Percentiles rank a stretch among this genome's conserved stretches.
phyloP scores from a whole-genome alignment of 202 grass and related monocot species.

The Digitaria exilis region DNA sequence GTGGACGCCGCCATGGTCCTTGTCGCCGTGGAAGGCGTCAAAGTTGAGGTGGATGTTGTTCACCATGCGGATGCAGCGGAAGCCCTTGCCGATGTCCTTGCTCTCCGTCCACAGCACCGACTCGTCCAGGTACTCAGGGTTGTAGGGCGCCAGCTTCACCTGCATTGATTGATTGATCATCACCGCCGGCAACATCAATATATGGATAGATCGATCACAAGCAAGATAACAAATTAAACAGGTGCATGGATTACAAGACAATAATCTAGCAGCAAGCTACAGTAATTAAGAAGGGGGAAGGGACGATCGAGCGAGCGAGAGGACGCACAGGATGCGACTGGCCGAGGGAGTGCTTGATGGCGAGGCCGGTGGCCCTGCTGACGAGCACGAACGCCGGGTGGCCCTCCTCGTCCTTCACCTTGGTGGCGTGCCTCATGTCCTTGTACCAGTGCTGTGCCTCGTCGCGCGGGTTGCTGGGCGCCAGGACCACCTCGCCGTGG shows the following conservation, averaged over 20 bases:
- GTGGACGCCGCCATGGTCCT: constrained; percentile 65
- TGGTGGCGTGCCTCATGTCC: constrained; percentile 63
- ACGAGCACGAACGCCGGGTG: constrained; percentile 67
- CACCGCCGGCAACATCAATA: no score
- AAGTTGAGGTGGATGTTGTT: constrained; percentile 79
- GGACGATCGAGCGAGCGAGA: no score
- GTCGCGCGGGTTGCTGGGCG: constrained; percentile 56
- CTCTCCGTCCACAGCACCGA: constrained; percentile 84
- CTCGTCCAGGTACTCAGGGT: constrained; percentile 51
- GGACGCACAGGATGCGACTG: constrained; percentile 62
- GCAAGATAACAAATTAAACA: no score
- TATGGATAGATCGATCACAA: no score
- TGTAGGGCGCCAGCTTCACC: constrained; percentile 64
- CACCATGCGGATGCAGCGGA: constrained; percentile 89
- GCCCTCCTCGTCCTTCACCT: constrained; percentile 67
- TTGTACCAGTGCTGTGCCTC: constrained; percentile 72
- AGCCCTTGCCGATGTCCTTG: constrained; percentile 59
- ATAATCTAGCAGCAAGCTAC: no score
- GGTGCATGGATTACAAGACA: no score
- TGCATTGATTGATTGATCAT: neutral
- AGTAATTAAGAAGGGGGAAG: no score
- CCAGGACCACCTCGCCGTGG: constrained; percentile 62
- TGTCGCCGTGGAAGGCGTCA: constrained; percentile 75
- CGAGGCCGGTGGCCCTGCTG: constrained; percentile 66
- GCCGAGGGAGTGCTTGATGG: constrained; percentile 83